Evolutionary conservation across 78 protist genomes (phyloP).

Genomic region (Dictyostelium discoideum): DNA sequence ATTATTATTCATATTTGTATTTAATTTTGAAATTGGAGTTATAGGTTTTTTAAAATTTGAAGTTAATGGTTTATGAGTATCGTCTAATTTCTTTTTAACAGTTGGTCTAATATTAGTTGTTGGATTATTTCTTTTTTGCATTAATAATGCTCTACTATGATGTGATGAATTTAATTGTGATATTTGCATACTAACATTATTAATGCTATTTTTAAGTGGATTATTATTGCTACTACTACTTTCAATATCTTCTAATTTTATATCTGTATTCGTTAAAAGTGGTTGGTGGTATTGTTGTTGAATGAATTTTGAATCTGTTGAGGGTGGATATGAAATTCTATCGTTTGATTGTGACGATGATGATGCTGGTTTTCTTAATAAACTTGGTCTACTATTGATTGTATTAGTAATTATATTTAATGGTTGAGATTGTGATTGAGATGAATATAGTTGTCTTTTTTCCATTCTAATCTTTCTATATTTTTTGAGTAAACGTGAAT

Average conservation of each 20-base stretch:
- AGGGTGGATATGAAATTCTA: neutral
- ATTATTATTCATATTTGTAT: neutral
- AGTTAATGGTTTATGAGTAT: neutral
- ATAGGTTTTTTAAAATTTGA: neutral
- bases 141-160: neutral
- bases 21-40: neutral
- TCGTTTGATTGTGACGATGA: neutral
- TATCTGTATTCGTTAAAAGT: neutral
- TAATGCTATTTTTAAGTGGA: neutral
- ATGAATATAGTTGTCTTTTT: neutral
- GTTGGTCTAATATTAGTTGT: slow-evolving; percentile 5
- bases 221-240: neutral
- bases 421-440: neutral
- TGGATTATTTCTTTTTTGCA: slow-evolving; percentile 6
- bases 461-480: neutral
- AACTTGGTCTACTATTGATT: slow-evolving; percentile 10
- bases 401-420: neutral
- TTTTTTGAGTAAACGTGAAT: neutral
- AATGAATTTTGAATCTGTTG: neutral
- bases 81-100: slow-evolving; percentile 10
- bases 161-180: slow-evolving; percentile 7
- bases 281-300: slow-evolving; percentile 32
- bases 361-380: slow-evolving; percentile 1
- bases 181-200: slow-evolving; percentile 1
- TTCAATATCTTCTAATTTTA: neutral